phyloP scores from a whole-genome alignment of 2,329 filamentous ascomycete species.

The Sarocladium strictum region DNA sequence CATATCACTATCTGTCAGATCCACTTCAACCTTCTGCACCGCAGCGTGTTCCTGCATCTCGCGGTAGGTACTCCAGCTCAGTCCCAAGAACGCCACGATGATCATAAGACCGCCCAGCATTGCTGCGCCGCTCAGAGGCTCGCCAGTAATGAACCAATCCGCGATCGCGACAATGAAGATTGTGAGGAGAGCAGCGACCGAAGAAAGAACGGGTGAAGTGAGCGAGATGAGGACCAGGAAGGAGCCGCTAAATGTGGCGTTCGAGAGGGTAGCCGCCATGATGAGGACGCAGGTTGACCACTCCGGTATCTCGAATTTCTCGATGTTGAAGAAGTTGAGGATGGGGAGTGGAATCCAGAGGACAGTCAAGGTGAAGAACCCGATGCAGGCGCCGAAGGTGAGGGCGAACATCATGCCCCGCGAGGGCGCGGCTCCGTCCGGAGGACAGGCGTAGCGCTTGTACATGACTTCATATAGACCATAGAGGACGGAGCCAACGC shows the following conservation, averaged over 20 bases:
- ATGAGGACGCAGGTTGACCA: slow-evolving; percentile 77
- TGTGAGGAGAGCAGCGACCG: slow-evolving; percentile 86
- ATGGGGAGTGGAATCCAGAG: slow-evolving; percentile 90
- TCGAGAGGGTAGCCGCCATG: slow-evolving; percentile 72
- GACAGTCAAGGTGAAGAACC: slow-evolving; percentile 75
- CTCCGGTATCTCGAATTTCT: slow-evolving; percentile 75
- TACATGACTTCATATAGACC: slow-evolving; percentile 97
- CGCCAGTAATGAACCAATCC: slow-evolving; percentile 80
- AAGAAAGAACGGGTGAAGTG: slow-evolving; percentile 86
- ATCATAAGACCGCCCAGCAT: slow-evolving; percentile 82
- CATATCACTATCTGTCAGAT: slow-evolving; percentile 41
- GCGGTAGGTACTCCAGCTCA: slow-evolving; percentile 87
- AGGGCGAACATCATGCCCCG: slow-evolving; percentile 96
- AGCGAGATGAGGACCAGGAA: slow-evolving; percentile 91
- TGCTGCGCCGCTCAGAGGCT: slow-evolving; percentile 67
- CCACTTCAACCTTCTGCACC: slow-evolving; percentile 46
- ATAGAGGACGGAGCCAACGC: slow-evolving; percentile 83
- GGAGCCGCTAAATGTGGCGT: slow-evolving; percentile 86
- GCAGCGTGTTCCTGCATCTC: slow-evolving; percentile 85
- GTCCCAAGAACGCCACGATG: slow-evolving; percentile 76
- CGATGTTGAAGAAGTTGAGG: slow-evolving; percentile 70
- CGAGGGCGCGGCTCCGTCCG: slow-evolving; percentile 76
- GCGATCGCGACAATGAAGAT: slow-evolving; percentile 94
- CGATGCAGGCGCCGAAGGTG: slow-evolving; percentile 82
- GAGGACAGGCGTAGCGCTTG: slow-evolving; percentile 88